Evolutionary conservation across 2,329 filamentous ascomycete genomes (phyloP).

Genomic region (Ceratocystis huliohia): DNA sequence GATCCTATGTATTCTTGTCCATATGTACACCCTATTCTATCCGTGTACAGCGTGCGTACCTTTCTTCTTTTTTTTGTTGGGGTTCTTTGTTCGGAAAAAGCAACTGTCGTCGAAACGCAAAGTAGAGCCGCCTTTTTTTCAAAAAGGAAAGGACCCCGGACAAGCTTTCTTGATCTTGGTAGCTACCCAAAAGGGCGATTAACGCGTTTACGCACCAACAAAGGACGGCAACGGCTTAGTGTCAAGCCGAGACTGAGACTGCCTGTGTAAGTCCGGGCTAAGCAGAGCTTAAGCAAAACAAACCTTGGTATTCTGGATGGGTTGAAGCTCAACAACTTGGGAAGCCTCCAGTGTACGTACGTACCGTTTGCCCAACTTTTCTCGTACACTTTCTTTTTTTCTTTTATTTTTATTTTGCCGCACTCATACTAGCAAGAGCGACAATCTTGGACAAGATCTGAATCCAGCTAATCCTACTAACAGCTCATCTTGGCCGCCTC

Average conservation of each 20-base stretch:
- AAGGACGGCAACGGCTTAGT: background rate
- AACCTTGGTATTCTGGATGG: background rate
- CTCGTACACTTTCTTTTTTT: too few relatives aligned
- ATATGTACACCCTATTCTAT: background rate
- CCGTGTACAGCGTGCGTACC: background rate
- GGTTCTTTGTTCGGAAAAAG: background rate
- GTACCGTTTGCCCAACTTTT: too few relatives aligned
- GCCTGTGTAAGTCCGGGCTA: constrained; percentile 1
- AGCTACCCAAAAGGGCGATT: constrained; percentile 1
- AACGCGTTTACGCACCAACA: background rate
- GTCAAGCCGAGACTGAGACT: background rate
- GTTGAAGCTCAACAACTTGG: background rate
- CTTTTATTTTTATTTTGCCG: too few relatives aligned
- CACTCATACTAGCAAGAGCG: too few relatives aligned
- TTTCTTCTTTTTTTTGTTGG: constrained; percentile 5
- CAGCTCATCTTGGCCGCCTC: too few relatives aligned
- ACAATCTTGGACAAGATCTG: too few relatives aligned
- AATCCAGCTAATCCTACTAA: too few relatives aligned
- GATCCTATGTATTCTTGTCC: too few relatives aligned
- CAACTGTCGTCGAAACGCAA: background rate
- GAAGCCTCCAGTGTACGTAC: background rate
- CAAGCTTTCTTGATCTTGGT: background rate
- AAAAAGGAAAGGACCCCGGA: background rate
- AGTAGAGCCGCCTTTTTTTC: background rate
- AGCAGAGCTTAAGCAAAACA: background rate